Evolutionary conservation across 164 flowering plant species (phyloP), one percentile per base, ranked within the genome.

Genomic region (Cinnamomum chago): DNA sequence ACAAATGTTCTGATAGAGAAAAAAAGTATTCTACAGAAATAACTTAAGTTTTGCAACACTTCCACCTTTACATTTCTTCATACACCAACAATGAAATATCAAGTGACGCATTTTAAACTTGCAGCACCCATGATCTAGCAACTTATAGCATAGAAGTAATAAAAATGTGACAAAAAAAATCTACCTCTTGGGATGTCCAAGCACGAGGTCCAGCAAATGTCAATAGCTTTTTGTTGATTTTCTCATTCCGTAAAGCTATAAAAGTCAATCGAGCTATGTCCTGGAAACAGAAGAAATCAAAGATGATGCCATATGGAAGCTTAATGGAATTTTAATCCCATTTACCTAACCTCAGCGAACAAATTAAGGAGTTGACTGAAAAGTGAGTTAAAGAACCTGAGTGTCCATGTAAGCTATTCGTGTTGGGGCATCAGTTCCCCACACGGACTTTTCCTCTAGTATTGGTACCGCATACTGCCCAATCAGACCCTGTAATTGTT

Each of bases 341-440:
- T 35, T 23, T 30, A 33, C 7, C 25, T 11, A 3, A 23, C 64
- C 30, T 40, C 14, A 70, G 58, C 33, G 70, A 62, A n/a, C 33
- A 14, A 62, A 28, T 58, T 5, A 55, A 35, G 24, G 47, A 35
- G 9, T 51, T n/a, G 13, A 20, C 12, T 55, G 70, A 75, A 70
- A 58, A 74, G 13, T 17, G 23, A 35, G 71, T 47, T 70, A 27
- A 40, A 62, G 78, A 73, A 93, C 99, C 90, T 93, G 98, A n/a
- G 98, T 95, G 79, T 95, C 99, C 99, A 95, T 93, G 87, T 95
- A 93, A 73, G 98, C 99, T 75, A 95, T 89, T 84, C 98, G 76
- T 65, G 99, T 95, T 27, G 97, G 97, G 13, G 99, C 99, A 85
- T 95, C 99, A 12, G 99, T 95, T 79, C 99, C 99, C 99, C 99